These are phyloP conservation scores for Starmera pachycereana DNA, from an alignment of 805 yeast species.

Conservation along the genomic window DNA sequence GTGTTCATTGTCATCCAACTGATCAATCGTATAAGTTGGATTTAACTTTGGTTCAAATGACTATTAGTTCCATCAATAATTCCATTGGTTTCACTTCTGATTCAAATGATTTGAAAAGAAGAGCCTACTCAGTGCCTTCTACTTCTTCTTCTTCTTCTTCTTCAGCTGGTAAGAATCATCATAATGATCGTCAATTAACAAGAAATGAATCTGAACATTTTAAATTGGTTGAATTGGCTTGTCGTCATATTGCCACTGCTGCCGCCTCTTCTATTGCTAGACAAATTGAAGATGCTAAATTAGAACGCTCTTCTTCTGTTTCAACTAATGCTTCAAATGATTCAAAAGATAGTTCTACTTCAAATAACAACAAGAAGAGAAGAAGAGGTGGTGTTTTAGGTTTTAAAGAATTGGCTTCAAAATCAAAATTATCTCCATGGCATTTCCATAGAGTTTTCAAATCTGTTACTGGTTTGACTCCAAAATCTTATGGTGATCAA, in stretches of 20 bases:
- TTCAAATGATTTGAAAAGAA: conserved; percentile 14
- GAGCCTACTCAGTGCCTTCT: conserved; percentile 15
- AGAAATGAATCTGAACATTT: conserved; percentile 62
- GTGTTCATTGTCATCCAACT: conserved; percentile 47
- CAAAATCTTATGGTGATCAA: conserved; percentile 80
- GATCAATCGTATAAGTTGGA: conserved; percentile 14
- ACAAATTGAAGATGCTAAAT: conserved; percentile 5
- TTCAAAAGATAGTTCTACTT: conserved; percentile 12
- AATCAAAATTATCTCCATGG: conserved; percentile 81
- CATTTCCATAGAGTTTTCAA: conserved; percentile 89
- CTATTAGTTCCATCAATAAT: conserved; percentile 47
- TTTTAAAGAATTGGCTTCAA: conserved; percentile 79
- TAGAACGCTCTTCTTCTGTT: conserved; percentile 15
- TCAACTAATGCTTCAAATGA: conserved; percentile 5
- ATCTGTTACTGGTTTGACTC: conserved; percentile 77
- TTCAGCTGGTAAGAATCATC: conserved; percentile 4
- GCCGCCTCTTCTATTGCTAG: conserved; percentile 41
- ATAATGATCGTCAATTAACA: conserved; percentile 23
- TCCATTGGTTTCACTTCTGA: conserved; percentile 39
- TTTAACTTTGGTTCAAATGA: conserved; percentile 26
- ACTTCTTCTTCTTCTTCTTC: conserved; percentile 4
- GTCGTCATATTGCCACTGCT: conserved; percentile 75
- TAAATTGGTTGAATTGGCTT: conserved; percentile 63
- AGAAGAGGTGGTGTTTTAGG: conserved; percentile 75
- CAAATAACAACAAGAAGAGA: conserved; percentile 27